Percentiles rank a stretch among this genome's conserved stretches.
Conservation (phyloP, 805 yeast genomes). For the Yarrowia porcina region DNA sequence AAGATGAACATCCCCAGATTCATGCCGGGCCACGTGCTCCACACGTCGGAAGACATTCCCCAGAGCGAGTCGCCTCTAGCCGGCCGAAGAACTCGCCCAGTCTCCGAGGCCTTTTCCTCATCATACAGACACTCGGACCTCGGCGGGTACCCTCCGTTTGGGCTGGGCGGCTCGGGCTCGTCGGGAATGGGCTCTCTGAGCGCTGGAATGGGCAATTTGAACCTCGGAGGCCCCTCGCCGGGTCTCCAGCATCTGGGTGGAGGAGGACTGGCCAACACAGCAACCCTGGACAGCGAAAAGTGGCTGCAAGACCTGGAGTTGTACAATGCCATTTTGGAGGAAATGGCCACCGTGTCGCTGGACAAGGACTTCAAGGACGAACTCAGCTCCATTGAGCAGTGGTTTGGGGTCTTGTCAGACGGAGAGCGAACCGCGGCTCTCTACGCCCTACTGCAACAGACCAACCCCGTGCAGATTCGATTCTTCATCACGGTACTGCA, state of each 20-base stretch:
- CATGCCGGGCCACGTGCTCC: constrained; percentile 22
- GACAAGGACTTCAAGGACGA: constrained; percentile 39
- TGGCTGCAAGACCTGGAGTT: constrained; percentile 39
- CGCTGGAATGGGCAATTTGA: constrained; percentile 18
- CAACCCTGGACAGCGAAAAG: constrained; percentile 15
- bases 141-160: constrained; percentile 20
- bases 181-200: constrained; percentile 7
- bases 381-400: constrained; percentile 40
- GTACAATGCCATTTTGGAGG: constrained; percentile 36
- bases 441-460: constrained; percentile 39
- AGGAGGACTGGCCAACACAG: background rate
- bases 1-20: constrained; percentile 20
- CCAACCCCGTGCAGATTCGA: constrained; percentile 38
- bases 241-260: background rate
- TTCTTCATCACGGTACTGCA: constrained; percentile 38
- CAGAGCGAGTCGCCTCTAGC: constrained; percentile 19
- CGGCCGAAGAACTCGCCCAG: constrained; percentile 15
- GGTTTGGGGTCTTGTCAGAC: constrained; percentile 42
- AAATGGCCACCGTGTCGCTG: constrained; percentile 36
- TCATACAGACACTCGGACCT: constrained; percentile 23
- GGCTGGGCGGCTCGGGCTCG: background rate
- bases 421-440: constrained; percentile 43
- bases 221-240: constrained; percentile 8
- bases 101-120: constrained; percentile 20
- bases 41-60: constrained; percentile 21